Base-by-base conservation (phyloP, 2,329 filamentous ascomycete species). In the Colletotrichum endophyticum region DNA sequence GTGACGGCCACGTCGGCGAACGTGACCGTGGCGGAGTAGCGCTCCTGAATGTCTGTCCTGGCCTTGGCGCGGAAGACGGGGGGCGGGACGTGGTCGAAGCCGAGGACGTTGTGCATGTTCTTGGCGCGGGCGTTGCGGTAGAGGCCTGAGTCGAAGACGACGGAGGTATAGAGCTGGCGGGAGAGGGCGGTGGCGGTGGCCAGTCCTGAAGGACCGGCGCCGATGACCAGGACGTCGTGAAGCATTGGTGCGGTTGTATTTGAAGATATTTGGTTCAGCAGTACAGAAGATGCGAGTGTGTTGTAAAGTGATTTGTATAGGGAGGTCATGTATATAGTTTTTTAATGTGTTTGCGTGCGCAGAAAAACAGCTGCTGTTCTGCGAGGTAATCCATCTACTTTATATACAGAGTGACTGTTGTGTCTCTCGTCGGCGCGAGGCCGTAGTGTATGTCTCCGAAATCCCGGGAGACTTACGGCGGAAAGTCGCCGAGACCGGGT, bases 151-250 rank as follows among this genome's bases (percentile, higher is more conserved):
- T 91, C 89, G 72, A 91, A 86, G 57, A 92, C 81, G 11, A 90
- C 80, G 0, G 87, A 85, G 3, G 82, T 87, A 75, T 88, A 85
- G 22, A 86, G 84, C 59, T 90, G 88, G 25, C 90, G 88, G 4
- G 87, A 88, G 27, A 91, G 85, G 56, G 84, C 83, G 30, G 85
- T 84, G 34, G 89, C 85, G 12, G 86, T 84, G 57, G 87, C 85
- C 4, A 91, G 85, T 16, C 90, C 89, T 2, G 88, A 86, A 5
- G 89, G 89, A 3, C 90, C 90, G 63, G 87, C 89, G 57, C 90
- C 90, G 49, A 91, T 85, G 75, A 91, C 84, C 70, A 91, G 86
- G 27, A 86, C 88, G 80, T 91, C 89, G 80, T 87, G 89, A 75
- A 85, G 78, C 66, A 53, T 63, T 39, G 32, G 11, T 22, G 25